A percentile compares a stretch with the other conserved stretches of the same genome.
Evolutionary conservation across 192 early-diverging fungal species (phyloP).

Genomic region (Phycomyces nitens): DNA sequence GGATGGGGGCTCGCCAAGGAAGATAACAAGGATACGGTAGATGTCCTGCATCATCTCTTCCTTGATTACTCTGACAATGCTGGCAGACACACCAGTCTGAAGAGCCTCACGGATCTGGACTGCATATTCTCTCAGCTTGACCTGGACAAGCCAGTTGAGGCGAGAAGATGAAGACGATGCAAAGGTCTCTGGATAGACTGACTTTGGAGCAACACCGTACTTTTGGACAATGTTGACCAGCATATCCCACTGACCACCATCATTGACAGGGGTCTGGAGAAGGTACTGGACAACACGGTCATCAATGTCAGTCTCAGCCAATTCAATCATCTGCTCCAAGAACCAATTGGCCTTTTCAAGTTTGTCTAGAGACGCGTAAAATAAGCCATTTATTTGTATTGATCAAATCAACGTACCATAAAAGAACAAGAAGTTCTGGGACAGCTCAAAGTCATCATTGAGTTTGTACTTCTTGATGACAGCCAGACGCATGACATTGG

Average conservation of each 20-base stretch:
- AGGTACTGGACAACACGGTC: slow-evolving; percentile 69
- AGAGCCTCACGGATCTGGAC: slow-evolving; percentile 45
- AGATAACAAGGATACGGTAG: slow-evolving; percentile 66
- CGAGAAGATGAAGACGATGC: slow-evolving; percentile 58
- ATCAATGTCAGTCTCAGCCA: slow-evolving; percentile 57
- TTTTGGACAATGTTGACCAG: slow-evolving; percentile 71
- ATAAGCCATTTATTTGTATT: not conserved
- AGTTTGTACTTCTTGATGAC: slow-evolving; percentile 62
- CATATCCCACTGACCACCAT: slow-evolving; percentile 82
- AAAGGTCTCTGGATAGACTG: slow-evolving; percentile 58
- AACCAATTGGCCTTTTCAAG: slow-evolving; percentile 83
- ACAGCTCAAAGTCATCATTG: slow-evolving; percentile 71
- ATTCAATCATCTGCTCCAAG: slow-evolving; percentile 69
- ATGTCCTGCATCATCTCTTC: slow-evolving; percentile 60
- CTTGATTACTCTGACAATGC: slow-evolving; percentile 52
- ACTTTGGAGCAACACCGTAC: slow-evolving; percentile 73
- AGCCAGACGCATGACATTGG: slow-evolving; percentile 64
- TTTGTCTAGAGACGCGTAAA: slow-evolving; percentile 62
- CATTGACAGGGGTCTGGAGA: slow-evolving; percentile 60
- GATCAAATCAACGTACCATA: slow-evolving; percentile 16
- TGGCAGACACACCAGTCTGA: slow-evolving; percentile 37
- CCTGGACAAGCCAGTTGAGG: slow-evolving; percentile 59
- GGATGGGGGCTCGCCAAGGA: slow-evolving; percentile 67
- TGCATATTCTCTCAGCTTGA: slow-evolving; percentile 70
- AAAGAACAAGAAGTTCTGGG: slow-evolving; percentile 66